phyloP scores from a whole-genome alignment of 1,284 basidiomycete genomes.

The Mycena sp. region DNA sequence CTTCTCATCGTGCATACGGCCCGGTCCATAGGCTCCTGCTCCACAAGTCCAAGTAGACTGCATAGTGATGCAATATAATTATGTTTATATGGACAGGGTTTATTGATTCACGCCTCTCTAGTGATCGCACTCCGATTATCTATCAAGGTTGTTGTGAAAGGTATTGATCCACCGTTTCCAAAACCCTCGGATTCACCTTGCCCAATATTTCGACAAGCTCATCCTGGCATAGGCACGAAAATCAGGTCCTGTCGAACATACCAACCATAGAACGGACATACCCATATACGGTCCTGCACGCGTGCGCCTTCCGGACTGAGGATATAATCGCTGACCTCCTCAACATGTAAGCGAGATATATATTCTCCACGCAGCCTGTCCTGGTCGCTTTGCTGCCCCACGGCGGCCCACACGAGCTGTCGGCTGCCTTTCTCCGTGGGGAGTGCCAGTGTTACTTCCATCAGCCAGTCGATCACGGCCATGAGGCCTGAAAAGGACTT shows the following conservation, averaged over 20 bases:
- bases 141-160: no score
- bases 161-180: neutral
- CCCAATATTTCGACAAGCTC: conserved; percentile 28
- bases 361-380: conserved; percentile 32
- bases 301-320: conserved; percentile 21
- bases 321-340: conserved; percentile 32
- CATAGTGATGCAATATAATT: no score
- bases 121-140: no score
- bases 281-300: conserved; percentile 31
- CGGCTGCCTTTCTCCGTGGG: conserved; percentile 46
- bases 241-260: neutral
- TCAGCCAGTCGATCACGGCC: conserved; percentile 19
- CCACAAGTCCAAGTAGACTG: no score
- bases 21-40: no score
- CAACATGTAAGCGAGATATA: conserved; percentile 22
- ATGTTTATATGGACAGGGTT: no score
- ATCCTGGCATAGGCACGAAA: neutral
- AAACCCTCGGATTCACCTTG: conserved; percentile 9
- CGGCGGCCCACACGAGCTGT: conserved; percentile 52
- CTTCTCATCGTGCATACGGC: no score
- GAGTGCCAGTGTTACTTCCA: conserved; percentile 35
- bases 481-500: conserved; percentile 27
- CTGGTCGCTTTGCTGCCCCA: conserved; percentile 33
- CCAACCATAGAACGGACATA: neutral
- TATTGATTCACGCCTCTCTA: no score